Base-by-base conservation (phyloP, 2,329 filamentous ascomycete genomes). In the Calonectria pseudoreteaudii region DNA sequence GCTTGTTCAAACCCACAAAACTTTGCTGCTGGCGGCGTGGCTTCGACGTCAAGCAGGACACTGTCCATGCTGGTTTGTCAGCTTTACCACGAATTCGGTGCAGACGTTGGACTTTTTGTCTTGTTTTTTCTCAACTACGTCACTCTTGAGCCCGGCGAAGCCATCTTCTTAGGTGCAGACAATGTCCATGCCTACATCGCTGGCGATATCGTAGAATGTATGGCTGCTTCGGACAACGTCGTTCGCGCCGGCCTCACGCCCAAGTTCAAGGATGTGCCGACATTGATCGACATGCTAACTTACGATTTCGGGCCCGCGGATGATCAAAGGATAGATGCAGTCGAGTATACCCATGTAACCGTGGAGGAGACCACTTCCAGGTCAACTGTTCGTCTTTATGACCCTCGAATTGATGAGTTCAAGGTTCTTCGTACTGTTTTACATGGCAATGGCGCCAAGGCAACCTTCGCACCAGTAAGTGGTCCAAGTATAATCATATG, bases 81-180 rank as follows among this genome's bases (percentile, higher is more conserved):
- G 20, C 91, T 98, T 2, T 91, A 98, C 83, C 88, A 89, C 74
- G 92, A 98, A 80, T 99, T 98, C 82, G 95, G 96, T 1, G 88
- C 91, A 30, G 97, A 99, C 82, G 94, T 98, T 80, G 97, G 97
- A 18, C 90, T 98, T 0, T 98, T 98, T 81, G 96, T 98, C 20
- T 91, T 97, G 67, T 98, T 99, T 88, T 98, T 98, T 90, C 92
- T 98, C 81, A 99, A 99, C 88, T 98, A 95, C 81, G 94, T 99
- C 82, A 94, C 93, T 79, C 91, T 99, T 18, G 88, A 94, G 64
- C 92, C 96, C 1, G 97, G 97, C 67, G 96, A 99, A 86, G 97
- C 96, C 10, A 94, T 99, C 88, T 99, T 98, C 86, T 90, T 99
- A 44, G 95, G 95, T 81, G 97, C 97, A 8, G 96, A 99, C 82